Base-by-base conservation (phyloP, 768 basidiomycete genomes). In the Rhodosporidiobolus odoratus region DNA sequence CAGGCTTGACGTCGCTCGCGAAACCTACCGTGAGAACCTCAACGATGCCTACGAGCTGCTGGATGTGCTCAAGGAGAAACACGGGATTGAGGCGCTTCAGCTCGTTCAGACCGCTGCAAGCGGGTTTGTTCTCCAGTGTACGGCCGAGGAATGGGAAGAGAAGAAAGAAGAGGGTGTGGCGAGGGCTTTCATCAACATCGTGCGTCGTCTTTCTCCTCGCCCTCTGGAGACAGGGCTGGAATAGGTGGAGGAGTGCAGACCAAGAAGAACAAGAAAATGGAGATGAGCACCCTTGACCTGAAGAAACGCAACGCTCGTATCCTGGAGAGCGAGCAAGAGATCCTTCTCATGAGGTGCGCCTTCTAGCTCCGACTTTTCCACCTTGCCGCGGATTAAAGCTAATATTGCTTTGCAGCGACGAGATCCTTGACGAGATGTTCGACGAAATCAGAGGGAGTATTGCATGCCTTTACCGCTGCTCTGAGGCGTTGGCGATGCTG, bases 21-120 rank as follows among this genome's bases (percentile, higher is more conserved):
- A 92, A 78, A 94, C 94, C 0, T 97, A 88, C 82, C 91, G 89
- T 75, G 94, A 99, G 79, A 95, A 95, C 74, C 84, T 95, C 53
- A 85, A 86, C 23, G 95, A 99, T 76, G 91, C 96, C 62, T 87
- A 87, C 71, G 84, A 87, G 62, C 81, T 92, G 43, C 85, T 23
- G 40, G 73, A 70, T 25, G 27, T 43, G n/a, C 53, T 71, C 34
- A 35, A 57, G 70, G 68, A 59, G 23, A 40, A 54, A 19, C 38
- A 76, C 58, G 67, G 50, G 3, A 61, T 78, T 30, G 65, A 73
- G 25, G n/a, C 43, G n/a, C 38, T 76, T 23, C 27, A 60, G 23
- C 56, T 76, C 6, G 53, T 67, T 23, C 66, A 70, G 38, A 58
- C 53, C 7, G 50, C 47, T 19, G 47, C 54, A 1, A 65, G 67